Base-by-base conservation (phyloP, 306 rosid species). In the Cucurbita moschata region DNA sequence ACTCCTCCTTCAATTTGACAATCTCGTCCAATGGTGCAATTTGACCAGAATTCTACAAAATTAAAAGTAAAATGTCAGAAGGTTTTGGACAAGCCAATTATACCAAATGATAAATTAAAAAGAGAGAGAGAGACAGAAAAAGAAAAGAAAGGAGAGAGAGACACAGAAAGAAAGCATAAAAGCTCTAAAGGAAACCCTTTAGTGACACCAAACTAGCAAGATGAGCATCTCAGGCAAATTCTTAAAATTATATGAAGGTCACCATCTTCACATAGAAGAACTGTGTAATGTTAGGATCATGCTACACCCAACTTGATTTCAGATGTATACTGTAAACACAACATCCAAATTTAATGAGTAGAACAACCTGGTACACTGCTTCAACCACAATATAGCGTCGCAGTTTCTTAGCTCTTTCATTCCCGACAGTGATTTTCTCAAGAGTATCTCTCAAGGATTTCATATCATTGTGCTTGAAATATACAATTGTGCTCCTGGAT, bases 351-450 rank as follows among this genome's bases (percentile, higher is more conserved):
- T 67, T 14, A 70, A 44, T 23, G 57, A 6, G 57, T 14, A 57
- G 37, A 65, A 66, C 10, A 70, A 91, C 97, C 99, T 88, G 97
- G 85, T 95, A 95, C 54, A 95, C 82, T 73, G 97, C 96, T 88
- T 91, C 99, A 82, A 95, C 83, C 81, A 95, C 97, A 84, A 95
- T 95, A 80, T 95, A 95, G 44, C 99, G 99, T 79, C 99, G 86
- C 85, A 95, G 75, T 64, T 89, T 89, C 82, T 88, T 89, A 66
- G 85, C 83, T 65, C 90, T 81, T 81, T 84, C 77, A 78, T 86
- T 84, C 75, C 79, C 85, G 53, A 67, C 73, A 83, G 90, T 86
- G 85, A 91, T 62, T 71, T 91, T 85, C 83, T 89, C 96, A 66
- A 89, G 81, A 60, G 92, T 91, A 61, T 79, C 81, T 68, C 96